Percentiles rank a stretch among this genome's conserved stretches.
These are phyloP conservation scores for Platanthera zijinensis DNA, from an alignment of 106 monocot genomes.

Conservation along the genomic window DNA sequence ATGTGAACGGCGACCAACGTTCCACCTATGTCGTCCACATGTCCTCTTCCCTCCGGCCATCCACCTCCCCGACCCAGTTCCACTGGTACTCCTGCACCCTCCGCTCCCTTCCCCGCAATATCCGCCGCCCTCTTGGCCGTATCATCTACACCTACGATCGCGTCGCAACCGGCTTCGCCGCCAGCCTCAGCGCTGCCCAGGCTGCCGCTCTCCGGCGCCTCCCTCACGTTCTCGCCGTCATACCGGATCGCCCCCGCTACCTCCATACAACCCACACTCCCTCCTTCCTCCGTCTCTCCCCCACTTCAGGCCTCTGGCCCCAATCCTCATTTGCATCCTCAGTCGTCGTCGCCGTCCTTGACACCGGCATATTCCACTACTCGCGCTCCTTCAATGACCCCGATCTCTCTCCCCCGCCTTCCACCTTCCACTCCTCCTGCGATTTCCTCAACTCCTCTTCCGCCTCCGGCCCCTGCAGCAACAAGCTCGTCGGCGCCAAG, in stretches of 20 bases:
- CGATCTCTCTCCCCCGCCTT: constrained; percentile 19
- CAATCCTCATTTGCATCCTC: constrained; percentile 34
- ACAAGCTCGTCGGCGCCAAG: constrained; percentile 59
- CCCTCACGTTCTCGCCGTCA: constrained; percentile 38
- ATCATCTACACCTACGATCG: constrained; percentile 61
- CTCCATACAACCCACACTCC: constrained; percentile 75
- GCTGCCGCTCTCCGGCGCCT: constrained; percentile 28
- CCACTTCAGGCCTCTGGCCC: constrained; percentile 55
- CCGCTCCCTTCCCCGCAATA: constrained; percentile 32
- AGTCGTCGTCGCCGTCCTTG: constrained; percentile 41
- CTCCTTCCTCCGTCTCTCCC: constrained; percentile 57
- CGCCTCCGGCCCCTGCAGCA: constrained; percentile 26
- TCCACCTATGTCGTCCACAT: constrained; percentile 8
- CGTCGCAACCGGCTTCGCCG: constrained; percentile 56
- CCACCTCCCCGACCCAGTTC: constrained; percentile 32
- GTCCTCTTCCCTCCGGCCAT: constrained; percentile 22
- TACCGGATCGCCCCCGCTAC: constrained; percentile 40
- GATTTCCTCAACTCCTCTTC: constrained; percentile 25
- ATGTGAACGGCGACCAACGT: not conserved
- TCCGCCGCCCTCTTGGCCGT: constrained; percentile 6
- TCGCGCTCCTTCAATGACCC: constrained; percentile 17
- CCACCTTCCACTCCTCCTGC: constrained; percentile 20
- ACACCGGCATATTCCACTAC: constrained; percentile 47
- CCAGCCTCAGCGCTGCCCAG: constrained; percentile 37
- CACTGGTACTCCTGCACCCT: constrained; percentile 51